Conservation (phyloP, 441 rosid genomes). For the Mallotus japonicus region DNA sequence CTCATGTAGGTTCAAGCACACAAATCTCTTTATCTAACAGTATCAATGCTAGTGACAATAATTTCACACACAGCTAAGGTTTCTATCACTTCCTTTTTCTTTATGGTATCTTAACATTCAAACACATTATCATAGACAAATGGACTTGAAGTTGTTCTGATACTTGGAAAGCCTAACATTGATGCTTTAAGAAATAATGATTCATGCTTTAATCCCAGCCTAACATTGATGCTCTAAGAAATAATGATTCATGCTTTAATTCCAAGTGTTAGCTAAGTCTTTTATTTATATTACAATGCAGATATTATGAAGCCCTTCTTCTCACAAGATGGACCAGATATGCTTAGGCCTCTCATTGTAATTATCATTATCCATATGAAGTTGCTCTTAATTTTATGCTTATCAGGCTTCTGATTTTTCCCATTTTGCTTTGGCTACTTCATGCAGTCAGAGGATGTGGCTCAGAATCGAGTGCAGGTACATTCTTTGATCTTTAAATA, state of each 20-base stretch:
- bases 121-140: not conserved
- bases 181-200: not conserved
- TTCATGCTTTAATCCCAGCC: no score
- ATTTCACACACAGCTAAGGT: no score
- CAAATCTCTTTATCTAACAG: no score
- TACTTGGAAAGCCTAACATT: not conserved
- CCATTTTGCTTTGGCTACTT: not conserved
- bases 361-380: conserved; percentile 23
- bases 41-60: no score
- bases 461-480: conserved; percentile 29
- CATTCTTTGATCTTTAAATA: not conserved
- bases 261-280: not conserved
- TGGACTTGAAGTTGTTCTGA: not conserved
- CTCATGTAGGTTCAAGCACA: not conserved
- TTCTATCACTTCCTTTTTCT: no score
- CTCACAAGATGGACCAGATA: conserved; percentile 27
- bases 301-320: conserved; percentile 19
- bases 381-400: not conserved
- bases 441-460: conserved; percentile 30
- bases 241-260: not conserved
- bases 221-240: not conserved
- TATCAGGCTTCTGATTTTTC: conserved; percentile 1
- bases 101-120: no score
- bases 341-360: conserved; percentile 41
- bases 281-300: conserved; percentile 22